Base-by-base conservation (phyloP, 2,329 filamentous ascomycete species). In the Thermoascus crustaceus region DNA sequence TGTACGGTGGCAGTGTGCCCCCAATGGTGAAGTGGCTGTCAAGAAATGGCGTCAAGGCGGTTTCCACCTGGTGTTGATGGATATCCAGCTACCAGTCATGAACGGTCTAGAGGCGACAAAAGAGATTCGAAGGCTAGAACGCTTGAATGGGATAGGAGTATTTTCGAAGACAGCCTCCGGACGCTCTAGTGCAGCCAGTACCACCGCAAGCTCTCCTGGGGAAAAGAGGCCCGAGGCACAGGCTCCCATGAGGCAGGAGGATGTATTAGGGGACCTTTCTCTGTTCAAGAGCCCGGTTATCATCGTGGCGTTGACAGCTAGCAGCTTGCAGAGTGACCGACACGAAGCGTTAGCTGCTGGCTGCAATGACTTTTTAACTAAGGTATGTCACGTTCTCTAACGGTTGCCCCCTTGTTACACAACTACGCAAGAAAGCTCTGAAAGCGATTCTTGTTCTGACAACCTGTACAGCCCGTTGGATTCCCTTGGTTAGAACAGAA, bases 401-500 rank as follows among this genome's bases (percentile, higher is more conserved):
- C n/a, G n/a, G n/a, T n/a, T n/a, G n/a, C n/a, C n/a, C n/a, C n/a
- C n/a, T n/a, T n/a, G n/a, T n/a, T n/a, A n/a, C n/a, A n/a, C n/a
- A n/a, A n/a, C n/a, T n/a, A n/a, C n/a, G n/a, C n/a, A n/a, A n/a
- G n/a, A n/a, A n/a, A n/a, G n/a, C n/a, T n/a, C n/a, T n/a, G n/a
- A n/a, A n/a, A n/a, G n/a, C n/a, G n/a, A n/a, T n/a, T 27, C 22
- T 22, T 19, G 24, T 31, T 23, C 38, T 31, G 14, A 38, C 22
- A 34, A 35, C 11, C 22, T 31, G 9, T 43, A 8, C 54, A 94
- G 85, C 91, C 91, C 13, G 89, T 98, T 48, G 94, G 94, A 58
- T 95, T 95, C 55, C 83, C 93, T 40, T 98, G 89, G 88, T 76
- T 98, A 17, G 86, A 95, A 60, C 79, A 89, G 39, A 98, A 98